Base-by-base conservation (phyloP, 2,329 filamentous ascomycete species). In the Tothia fuscella region DNA sequence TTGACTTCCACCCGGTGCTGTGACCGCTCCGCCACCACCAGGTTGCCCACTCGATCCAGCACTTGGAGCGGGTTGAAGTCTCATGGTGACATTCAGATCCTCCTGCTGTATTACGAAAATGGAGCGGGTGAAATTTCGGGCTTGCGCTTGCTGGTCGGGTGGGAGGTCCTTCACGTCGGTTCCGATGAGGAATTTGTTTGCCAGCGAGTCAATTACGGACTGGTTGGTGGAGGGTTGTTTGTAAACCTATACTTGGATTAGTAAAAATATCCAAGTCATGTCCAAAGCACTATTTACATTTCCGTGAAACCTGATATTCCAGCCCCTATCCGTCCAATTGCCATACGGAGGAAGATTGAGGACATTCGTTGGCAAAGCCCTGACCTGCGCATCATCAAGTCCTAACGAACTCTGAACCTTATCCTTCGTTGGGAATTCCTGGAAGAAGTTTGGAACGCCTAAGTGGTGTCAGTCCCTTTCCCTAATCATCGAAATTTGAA, bases 241-340 rank as follows among this genome's bases (percentile, higher is more conserved):
- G 67, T 79, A 88, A n/a, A 87, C 43, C 43, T 45, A 19, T 16
- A 26, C 13, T 25, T 14, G n/a, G 16, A 20, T 42, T 22, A 20
- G 21, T n/a, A 16, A 26, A 16, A 6, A 12, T 7, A 21, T 17
- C 10, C 3, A 22, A 14, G 16, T 19, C 5, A 33, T 16, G 14
- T 7, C 10, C 3, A 4, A 5, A 20, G 4, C 2, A 35, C 41
- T n/a, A n/a, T n/a, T 25, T 43, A 46, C 78, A 52, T 86, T 86
- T 50, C 82, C 83, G 49, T 82, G 82, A 47, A 87, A 74, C 21
- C 81, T 71, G 3, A 87, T 69, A 47, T 78, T 84, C 83, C 83
- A 88, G 25, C 80, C 80, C 44, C 76, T 60, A n/a, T 78, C 67
- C 1, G 82, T 87, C 76, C 80, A 88, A 48, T 88, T 88, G n/a